Conservation (phyloP, 23 red algal genomes). For the Gracilaria domingensis region DNA sequence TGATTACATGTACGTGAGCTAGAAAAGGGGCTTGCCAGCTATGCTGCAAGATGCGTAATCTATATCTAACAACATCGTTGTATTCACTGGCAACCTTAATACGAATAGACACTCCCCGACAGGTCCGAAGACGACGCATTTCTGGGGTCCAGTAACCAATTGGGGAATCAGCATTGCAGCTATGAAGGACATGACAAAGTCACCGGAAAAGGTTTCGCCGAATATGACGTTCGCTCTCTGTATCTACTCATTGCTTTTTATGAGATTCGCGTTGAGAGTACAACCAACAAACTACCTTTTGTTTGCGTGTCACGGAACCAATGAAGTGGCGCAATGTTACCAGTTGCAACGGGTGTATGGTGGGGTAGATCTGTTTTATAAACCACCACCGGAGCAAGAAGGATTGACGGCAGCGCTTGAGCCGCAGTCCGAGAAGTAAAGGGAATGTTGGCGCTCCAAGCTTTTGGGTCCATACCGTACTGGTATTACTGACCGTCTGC, state of each 20-base stretch:
- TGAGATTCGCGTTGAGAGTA: slow-evolving; percentile 95
- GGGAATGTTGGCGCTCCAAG: background rate
- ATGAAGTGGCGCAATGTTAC: slow-evolving; percentile 94
- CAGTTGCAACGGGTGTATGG: slow-evolving; percentile 94
- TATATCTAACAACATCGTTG: slow-evolving; percentile 4
- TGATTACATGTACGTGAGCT: slow-evolving; percentile 17
- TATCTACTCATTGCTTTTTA: slow-evolving; percentile 94
- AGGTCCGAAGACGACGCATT: slow-evolving; percentile 94
- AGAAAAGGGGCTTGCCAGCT: background rate
- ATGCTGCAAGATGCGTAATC: background rate
- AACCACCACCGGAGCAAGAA: slow-evolving; percentile 24
- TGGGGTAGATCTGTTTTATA: slow-evolving; percentile 85
- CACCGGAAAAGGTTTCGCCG: slow-evolving; percentile 86
- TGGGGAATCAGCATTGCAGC: slow-evolving; percentile 89
- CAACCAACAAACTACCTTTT: slow-evolving; percentile 92
- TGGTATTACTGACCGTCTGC: too few relatives aligned
- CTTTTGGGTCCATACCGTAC: too few relatives aligned
- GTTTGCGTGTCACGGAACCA: slow-evolving; percentile 88
- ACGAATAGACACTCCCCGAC: slow-evolving; percentile 77
- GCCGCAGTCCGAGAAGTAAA: background rate
- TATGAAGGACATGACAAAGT: slow-evolving; percentile 92
- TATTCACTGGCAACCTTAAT: background rate
- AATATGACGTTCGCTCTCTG: slow-evolving; percentile 95
- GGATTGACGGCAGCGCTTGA: background rate
- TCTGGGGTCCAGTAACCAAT: slow-evolving; percentile 98